Conservation (phyloP, 1,284 basidiomycete genomes). For the Boletus semigastroideus region DNA sequence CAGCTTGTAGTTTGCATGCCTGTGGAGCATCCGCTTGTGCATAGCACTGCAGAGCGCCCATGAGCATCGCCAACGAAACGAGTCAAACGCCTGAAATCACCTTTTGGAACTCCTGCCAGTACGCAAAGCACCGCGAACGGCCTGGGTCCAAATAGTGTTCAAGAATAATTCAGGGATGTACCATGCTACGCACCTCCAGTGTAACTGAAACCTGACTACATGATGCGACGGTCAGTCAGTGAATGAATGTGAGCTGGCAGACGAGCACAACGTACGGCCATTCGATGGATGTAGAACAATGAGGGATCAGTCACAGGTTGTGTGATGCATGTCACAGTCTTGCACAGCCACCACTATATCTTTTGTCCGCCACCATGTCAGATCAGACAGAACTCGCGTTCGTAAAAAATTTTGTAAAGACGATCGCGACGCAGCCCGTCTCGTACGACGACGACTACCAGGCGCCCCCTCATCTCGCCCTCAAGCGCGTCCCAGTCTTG, state of each 20-base stretch:
- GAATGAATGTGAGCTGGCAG: not conserved
- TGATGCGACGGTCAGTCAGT: slow-evolving; percentile 15
- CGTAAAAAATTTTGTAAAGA: slow-evolving; percentile 70
- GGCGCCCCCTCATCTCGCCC: slow-evolving; percentile 67
- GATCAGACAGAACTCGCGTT: slow-evolving; percentile 73
- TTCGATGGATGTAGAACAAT: slow-evolving; percentile 7
- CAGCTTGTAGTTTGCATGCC: slow-evolving; percentile 73
- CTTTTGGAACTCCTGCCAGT: slow-evolving; percentile 91
- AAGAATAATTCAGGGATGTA: not conserved
- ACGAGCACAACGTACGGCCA: slow-evolving; percentile 29
- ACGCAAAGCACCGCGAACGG: slow-evolving; percentile 86
- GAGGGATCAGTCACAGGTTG: slow-evolving; percentile 19
- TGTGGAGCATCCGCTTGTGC: slow-evolving; percentile 75
- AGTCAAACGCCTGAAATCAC: slow-evolving; percentile 36
- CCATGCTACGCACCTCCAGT: slow-evolving; percentile 29
- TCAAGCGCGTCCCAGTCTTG: slow-evolving; percentile 73
- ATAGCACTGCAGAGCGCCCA: slow-evolving; percentile 67
- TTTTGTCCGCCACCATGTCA: slow-evolving; percentile 39
- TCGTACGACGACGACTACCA: slow-evolving; percentile 75
- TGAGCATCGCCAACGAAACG: slow-evolving; percentile 1
- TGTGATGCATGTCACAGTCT: slow-evolving; percentile 16
- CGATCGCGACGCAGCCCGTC: slow-evolving; percentile 67
- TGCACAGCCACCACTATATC: slow-evolving; percentile 20
- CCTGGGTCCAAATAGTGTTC: slow-evolving; percentile 54
- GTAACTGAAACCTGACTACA: slow-evolving; percentile 34